phyloP scores from a whole-genome alignment of 1,284 basidiomycete genomes.

The Microbotryum intermedium region DNA sequence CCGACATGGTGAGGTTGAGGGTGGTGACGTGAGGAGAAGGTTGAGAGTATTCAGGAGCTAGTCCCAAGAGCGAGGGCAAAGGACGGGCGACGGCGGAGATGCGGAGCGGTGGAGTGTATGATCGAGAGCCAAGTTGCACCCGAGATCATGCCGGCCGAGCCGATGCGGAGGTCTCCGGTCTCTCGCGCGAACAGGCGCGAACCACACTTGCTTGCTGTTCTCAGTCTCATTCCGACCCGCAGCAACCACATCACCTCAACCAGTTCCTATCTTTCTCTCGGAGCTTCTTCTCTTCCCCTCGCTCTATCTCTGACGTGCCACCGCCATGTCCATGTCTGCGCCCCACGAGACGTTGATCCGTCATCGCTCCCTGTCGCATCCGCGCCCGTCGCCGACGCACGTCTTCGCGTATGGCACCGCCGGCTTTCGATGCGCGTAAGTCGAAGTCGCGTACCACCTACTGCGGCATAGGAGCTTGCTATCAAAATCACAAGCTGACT shows the following conservation, averaged over 20 bases:
- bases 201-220: no score
- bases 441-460: not conserved
- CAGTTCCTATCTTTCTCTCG: no score
- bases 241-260: no score
- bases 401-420: conserved; percentile 34
- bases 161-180: no score
- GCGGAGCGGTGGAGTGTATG: no score
- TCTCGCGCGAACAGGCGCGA: no score
- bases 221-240: no score
- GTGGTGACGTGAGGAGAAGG: not conserved
- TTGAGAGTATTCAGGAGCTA: not conserved
- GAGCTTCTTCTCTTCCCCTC: not conserved
- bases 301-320: not conserved
- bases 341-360: conserved; percentile 7
- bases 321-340: not conserved
- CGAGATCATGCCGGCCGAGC: no score
- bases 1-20: conserved; percentile 3
- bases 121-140: no score
- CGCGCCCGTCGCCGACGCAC: not conserved
- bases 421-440: conserved; percentile 35
- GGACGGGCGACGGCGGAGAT: no score
- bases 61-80: not conserved
- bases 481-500: no score
- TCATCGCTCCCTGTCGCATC: not conserved
- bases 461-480: no score